Base-by-base conservation (phyloP, 192 early-diverging fungal genomes). In the Powellomyces hirtus region DNA sequence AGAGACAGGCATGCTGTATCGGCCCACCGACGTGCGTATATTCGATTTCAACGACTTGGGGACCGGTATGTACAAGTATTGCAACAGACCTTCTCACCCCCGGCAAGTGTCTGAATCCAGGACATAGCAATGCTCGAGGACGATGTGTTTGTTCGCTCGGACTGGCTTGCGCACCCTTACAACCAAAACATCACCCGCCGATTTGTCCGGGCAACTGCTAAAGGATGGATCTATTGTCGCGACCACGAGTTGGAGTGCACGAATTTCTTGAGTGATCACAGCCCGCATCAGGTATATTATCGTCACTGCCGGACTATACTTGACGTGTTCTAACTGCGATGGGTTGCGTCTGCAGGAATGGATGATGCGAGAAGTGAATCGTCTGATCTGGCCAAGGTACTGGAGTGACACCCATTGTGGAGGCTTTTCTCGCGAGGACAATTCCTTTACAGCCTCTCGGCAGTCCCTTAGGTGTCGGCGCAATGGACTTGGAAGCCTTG, bases 321-420 rank as follows among this genome's bases (percentile, higher is more conserved):
- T 22, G 22, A 44, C 18, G 18, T n/a, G 18, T 22, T 1, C 22
- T 16, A 1, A 16, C 53, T 27, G 26, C 53, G 0, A 22, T 56
- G 16, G 1, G 53, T 27, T 27, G 53, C 16, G 53, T 56, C 27
- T 27, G 14, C 1, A 61, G 59, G 2, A 61, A 61, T 65, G 63
- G 63, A 65, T 65, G 63, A 65, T 65, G 63, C 26, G 63, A 30
- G 63, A 65, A 16, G 63, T 65, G 13, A 65, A 65, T 52, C 63
- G 63, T 1, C 38, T 65, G 27, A 52, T 65, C n/a, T 65, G 63
- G 63, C 63, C 63, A 16, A 65, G 63, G 63, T 65, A 37, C 38
- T n/a, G n/a, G n/a, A n/a, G n/a, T n/a, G n/a, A n/a, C n/a, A n/a
- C n/a, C n/a, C n/a, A n/a, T n/a, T n/a, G n/a, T n/a, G n/a, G n/a